Base-by-base conservation (phyloP, 306 rosid genomes). In the Myrica gale region DNA sequence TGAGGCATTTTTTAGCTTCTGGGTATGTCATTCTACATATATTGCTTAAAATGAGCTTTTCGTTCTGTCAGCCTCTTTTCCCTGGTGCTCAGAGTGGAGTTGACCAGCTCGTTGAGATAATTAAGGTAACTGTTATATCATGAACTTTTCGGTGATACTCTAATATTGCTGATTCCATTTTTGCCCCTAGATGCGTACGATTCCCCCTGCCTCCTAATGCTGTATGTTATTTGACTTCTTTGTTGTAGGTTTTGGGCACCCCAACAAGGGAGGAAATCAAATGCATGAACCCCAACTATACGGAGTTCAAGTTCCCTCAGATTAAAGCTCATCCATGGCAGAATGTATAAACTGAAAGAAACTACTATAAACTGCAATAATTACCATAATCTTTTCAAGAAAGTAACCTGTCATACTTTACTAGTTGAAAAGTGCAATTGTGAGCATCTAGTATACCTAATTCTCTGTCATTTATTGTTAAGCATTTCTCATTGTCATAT, bases 251-350 rank as follows among this genome's bases (percentile, higher is more conserved):
- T 76, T 81, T 94, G 82, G 98, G 98, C 81, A 94, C 98, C 74
- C 98, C 98, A 13, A 94, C 98, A 79, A 87, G 98, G 86, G 98
- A 94, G 84, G 98, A 94, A 83, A 94, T 94, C 74, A 94, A 94
- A 82, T 94, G 98, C 89, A 94, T 94, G 98, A 94, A 94, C 82
- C 98, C 97, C 78, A 91, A 94, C 81, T 94, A 94, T 77, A 94
- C 98, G 16, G 98, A 94, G 83, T 94, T 90, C 90, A 94, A 94
- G 80, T 94, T 94, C 86, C 98, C 98, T 50, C 98, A 94, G 80
- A 94, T 94, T 62, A 94, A 94, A 87, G 98, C 98, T 45, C 98
- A 94, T 77, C 98, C 98, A 52, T 94, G 98, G 98, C 98, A 94
- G 88, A 94, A 94, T 96, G 98, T 94, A 88, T 50, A n/a, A n/a